These are phyloP conservation scores for Abrus pulchellus DNA, from an alignment of 306 rosid genomes.

Conservation along the genomic window DNA sequence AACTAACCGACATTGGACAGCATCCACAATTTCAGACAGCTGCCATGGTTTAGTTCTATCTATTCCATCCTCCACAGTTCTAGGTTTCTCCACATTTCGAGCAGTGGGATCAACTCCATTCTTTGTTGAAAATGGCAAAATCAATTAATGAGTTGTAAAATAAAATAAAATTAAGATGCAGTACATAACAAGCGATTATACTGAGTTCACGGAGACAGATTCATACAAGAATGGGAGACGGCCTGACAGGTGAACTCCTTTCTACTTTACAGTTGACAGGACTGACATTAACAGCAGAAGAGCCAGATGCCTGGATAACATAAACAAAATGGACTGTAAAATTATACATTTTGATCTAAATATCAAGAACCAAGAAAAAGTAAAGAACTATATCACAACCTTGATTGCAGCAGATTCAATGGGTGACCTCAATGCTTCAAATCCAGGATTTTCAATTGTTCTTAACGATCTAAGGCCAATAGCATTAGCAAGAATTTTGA, in stretches of 20 bases:
- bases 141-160: constrained; percentile 43
- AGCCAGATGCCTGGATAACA: constrained; percentile 66
- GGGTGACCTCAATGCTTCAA: constrained; percentile 79
- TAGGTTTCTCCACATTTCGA: constrained; percentile 72
- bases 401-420: constrained; percentile 71
- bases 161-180: neutral
- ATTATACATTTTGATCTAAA: constrained; percentile 10
- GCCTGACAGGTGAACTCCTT: constrained; percentile 81
- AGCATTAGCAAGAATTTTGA: constrained; percentile 83
- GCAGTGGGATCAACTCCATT: constrained; percentile 70
- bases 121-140: constrained; percentile 57
- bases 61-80: constrained; percentile 64
- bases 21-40: constrained; percentile 81
- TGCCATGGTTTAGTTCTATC: constrained; percentile 84
- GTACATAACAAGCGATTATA: no score
- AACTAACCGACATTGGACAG: constrained; percentile 75
- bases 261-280: constrained; percentile 82
- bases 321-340: constrained; percentile 3
- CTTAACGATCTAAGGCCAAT: constrained; percentile 71
- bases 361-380: constrained; percentile 40
- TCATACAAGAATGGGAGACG: constrained; percentile 75
- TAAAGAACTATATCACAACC: constrained; percentile 54
- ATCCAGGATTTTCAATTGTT: constrained; percentile 63
- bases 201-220: constrained; percentile 39
- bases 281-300: constrained; percentile 63